Conservation (phyloP, 2,329 filamentous ascomycete species). For the Pseudogymnoascus sp. region DNA sequence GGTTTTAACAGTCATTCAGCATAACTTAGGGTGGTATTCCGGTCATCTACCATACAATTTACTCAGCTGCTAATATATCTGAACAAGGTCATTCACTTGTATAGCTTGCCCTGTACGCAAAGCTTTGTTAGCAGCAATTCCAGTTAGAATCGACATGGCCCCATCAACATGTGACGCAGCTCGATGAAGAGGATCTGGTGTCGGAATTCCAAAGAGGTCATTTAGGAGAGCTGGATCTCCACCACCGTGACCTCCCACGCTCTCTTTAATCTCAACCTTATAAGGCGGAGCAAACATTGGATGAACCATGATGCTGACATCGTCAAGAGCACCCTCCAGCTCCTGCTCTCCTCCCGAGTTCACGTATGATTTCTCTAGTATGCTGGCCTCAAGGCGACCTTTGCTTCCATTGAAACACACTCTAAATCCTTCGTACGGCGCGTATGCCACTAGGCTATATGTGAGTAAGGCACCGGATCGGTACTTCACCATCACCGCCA, state of each 20-base stretch:
- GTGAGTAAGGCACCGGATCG: conserved; percentile 49
- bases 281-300: conserved; percentile 49
- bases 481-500: conserved; percentile 53
- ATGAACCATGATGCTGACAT: conserved; percentile 40
- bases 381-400: conserved; percentile 52
- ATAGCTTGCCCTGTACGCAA: conserved; percentile 50
- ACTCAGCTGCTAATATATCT: too few relatives aligned
- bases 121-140: conserved; percentile 51
- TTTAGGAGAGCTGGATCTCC: conserved; percentile 50
- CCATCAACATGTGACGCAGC: conserved; percentile 53
- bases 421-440: conserved; percentile 54
- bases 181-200: conserved; percentile 44
- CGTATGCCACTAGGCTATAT: conserved; percentile 52
- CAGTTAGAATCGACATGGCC: conserved; percentile 50
- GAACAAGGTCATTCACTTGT: conserved; percentile 38
- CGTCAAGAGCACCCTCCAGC: conserved; percentile 45
- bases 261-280: conserved; percentile 45
- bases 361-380: conserved; percentile 55
- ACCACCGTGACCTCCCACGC: conserved; percentile 50
- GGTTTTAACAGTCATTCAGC: too few relatives aligned
- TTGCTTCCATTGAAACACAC: conserved; percentile 51
- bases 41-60: too few relatives aligned
- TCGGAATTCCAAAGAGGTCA: conserved; percentile 48
- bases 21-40: too few relatives aligned
- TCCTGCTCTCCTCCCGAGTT: conserved; percentile 53